Evolutionary conservation across 2,329 filamentous ascomycete genomes (phyloP), one percentile per base, ranked within the genome.

Genomic region (Trichoderma breve): DNA sequence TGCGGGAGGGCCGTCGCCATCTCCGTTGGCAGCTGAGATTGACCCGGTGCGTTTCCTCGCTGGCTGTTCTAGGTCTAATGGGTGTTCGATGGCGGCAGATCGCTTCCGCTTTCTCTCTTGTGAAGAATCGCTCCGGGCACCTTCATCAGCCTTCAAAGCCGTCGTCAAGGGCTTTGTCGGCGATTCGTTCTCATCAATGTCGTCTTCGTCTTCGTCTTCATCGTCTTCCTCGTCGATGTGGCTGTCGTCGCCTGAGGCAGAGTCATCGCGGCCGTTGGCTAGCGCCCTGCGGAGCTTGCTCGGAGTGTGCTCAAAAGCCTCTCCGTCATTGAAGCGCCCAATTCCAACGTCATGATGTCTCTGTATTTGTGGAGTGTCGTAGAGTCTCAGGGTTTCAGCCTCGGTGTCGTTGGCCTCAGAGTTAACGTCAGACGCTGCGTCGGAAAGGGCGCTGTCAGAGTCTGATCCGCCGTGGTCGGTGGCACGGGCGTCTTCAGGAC

Each of bases 361-460:
- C 78, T 87, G 83, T 77, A 86, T 92, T 74, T 90, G 89, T 21
- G 95, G 94, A n/a, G 94, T 97, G 78, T 93, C 91, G 79, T 96
- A 96, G 73, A 99, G 87, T 72, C 96, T 91, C 83, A 98, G 95
- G 2, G 95, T 98, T 83, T 98, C 95, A 39, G 95, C 95, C 82
- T 98, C 95, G 4, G 95, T 91, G 80, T 89, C 89, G 78, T 90
- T 88, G 76, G 83, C 85, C 30, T 83, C 81, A 3, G 80, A 82
- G 73, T 80, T 76, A 15, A 79, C 77, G 58, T 82, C 81, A 15
- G 81, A 82, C 34, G 84, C 83, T 70, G 85, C 82, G 73, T 90
- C 87, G 18, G 90, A 89, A 72, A 89, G 85, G 74, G 87, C 84
- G 76, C 84, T 88, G 75, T 87, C 85, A 9, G 86, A 85, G 76